Evolutionary conservation across 2,329 filamentous ascomycete genomes (phyloP), one percentile per base, ranked within the genome.

Genomic region (Aspergillus tamarii): DNA sequence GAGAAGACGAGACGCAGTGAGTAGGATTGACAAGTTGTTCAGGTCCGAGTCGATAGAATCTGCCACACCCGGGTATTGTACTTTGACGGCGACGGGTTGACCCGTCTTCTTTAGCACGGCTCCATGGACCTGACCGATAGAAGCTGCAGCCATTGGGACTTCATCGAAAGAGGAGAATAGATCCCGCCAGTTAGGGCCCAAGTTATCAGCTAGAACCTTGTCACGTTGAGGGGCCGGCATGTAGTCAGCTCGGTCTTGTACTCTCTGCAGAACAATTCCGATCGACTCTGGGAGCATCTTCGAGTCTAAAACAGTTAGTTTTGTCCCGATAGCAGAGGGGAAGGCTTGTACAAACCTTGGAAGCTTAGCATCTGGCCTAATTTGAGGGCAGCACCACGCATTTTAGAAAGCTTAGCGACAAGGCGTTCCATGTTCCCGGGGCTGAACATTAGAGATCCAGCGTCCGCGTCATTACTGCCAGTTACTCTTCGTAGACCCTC

Each of bases 351-450:
- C 19, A 19, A 43, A 55, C 84, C 84, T 82, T 99, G 95, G 74
- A 99, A 95, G 77, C 93, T 97, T 84, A 99, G 91, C 91, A 98
- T 95, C 81, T 99, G 95, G 0, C 95, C 96, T 30, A 99, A 81
- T 81, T 99, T 99, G 48, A 99, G 83, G n/a, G 95, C 95, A 7
- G 95, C 96, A 43, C 95, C 95, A 72, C 95, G 88, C 95, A 99
- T 99, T 26, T 92, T 91, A 3, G 94, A 98, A 3, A 99, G 85
- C 78, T 96, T 97, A 6, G 92, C 85, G 1, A 99, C 95, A 10
- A 99, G 85, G 55, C 96, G 87, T 76, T 98, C 94, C 87, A 98
- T 93, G 73, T 99, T 99, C 11, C 84, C 89, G 7, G 92, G 86
- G 77, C 92, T 98, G 62, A 99, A 87, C 81, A 99, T 88, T 10